Conservation (phyloP, 2,329 filamentous ascomycete species). For the Diaporthe citri region DNA sequence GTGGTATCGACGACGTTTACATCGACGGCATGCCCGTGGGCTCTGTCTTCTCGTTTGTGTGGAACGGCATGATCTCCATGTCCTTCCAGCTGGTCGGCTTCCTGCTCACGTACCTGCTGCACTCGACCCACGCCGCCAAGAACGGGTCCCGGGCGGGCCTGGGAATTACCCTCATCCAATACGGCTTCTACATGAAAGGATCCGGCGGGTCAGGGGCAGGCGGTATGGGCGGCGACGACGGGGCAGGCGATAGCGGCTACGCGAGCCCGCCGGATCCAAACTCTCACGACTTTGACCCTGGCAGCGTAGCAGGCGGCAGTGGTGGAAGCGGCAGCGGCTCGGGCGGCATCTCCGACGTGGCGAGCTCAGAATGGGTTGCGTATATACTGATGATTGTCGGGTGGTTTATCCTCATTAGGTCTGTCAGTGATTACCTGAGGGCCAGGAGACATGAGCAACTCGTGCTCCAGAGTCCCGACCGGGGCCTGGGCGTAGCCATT, state of each 20-base stretch:
- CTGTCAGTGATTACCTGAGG: conserved; percentile 90
- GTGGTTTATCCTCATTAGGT: conserved; percentile 96
- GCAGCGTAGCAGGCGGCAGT: conserved; percentile 65
- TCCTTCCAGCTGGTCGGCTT: conserved; percentile 98
- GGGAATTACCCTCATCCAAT: conserved; percentile 95
- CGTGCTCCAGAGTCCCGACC: conserved; percentile 91
- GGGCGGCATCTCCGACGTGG: conserved; percentile 68
- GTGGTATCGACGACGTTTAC: conserved; percentile 93
- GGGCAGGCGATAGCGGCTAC: conserved; percentile 66
- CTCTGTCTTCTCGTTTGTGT: conserved; percentile 87
- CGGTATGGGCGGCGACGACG: conserved; percentile 52
- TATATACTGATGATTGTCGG: conserved; percentile 97
- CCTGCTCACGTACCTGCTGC: conserved; percentile 95
- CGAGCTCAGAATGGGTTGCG: conserved; percentile 86
- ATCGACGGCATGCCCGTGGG: conserved; percentile 96
- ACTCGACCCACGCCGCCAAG: conserved; percentile 98
- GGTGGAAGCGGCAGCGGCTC: conserved; percentile 49
- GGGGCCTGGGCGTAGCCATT: conserved; percentile 85
- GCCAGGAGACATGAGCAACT: conserved; percentile 93
- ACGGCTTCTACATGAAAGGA: conserved; percentile 94
- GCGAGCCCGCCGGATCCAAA: conserved; percentile 88
- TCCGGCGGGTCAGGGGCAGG: conserved; percentile 53
- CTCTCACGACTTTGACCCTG: conserved; percentile 86
- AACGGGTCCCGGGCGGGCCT: conserved; percentile 95
- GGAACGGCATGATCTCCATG: conserved; percentile 97